Evolutionary conservation across 192 early-diverging fungal species (phyloP), one percentile per base, ranked within the genome.

Genomic region (Powellomyces hirtus): DNA sequence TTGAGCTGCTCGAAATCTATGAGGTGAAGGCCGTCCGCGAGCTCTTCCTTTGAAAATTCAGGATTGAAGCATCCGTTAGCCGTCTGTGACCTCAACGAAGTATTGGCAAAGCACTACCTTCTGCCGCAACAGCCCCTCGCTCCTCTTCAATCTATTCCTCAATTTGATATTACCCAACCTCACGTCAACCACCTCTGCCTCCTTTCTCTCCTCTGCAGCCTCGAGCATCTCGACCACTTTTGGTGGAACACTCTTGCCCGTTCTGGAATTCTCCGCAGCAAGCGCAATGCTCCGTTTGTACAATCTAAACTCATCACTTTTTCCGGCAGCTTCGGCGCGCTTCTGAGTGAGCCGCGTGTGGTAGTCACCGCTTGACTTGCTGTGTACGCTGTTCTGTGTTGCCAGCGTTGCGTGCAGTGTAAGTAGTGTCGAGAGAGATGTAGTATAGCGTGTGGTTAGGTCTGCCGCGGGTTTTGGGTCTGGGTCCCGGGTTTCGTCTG

Each of bases 1-100:
- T 87, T 87, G 38, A 87, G 76, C 57, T 87, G 85, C 68, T 87
- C 85, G 72, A 87, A 87, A 55, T 87, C 85, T 65, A 87, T 87
- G 29, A 87, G 71, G 62, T 87, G 85, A 0, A 87, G 68, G 4
- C 85, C 85, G 59, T 87, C 85, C 22, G 83, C 85, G 1, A 87
- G 76, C 60, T 87, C 85, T 77, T 87, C 85, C 78, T 83, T 4
- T 11, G 13, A 56, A 34, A n/a, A n/a, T n/a, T n/a, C n/a, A n/a
- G n/a, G n/a, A n/a, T n/a, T n/a, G n/a, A n/a, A n/a, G n/a, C n/a
- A n/a, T n/a, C n/a, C n/a, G n/a, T n/a, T n/a, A n/a, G n/a, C n/a
- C n/a, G n/a, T n/a, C n/a, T n/a, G n/a, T n/a, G n/a, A n/a, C n/a
- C n/a, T n/a, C n/a, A n/a, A n/a, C n/a, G n/a, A n/a, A n/a, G n/a